Evolutionary conservation across 2,329 filamentous ascomycete species (phyloP).

Genomic region (Stagonosporopsis cucurbitacearum): DNA sequence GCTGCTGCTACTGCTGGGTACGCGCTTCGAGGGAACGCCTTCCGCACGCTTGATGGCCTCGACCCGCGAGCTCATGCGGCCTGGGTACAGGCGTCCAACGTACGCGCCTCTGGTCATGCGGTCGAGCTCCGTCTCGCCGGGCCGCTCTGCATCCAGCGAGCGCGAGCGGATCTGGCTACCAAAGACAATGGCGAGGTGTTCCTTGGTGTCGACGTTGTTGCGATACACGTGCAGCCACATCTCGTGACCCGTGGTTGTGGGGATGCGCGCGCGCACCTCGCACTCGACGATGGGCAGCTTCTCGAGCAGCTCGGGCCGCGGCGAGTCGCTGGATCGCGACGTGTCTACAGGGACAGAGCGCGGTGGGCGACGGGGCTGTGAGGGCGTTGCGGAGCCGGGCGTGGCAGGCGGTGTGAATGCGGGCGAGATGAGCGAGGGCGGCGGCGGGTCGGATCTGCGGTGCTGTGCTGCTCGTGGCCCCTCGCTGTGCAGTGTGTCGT

Average conservation of each 20-base stretch:
- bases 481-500: not conserved
- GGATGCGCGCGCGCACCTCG: constrained; percentile 91
- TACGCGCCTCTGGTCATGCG: constrained; percentile 96
- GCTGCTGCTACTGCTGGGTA: too few relatives aligned
- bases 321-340: constrained; percentile 43
- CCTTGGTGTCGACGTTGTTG: constrained; percentile 92
- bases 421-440: constrained; percentile 56
- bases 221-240: constrained; percentile 97
- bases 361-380: constrained; percentile 41
- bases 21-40: constrained; percentile 32
- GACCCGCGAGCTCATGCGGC: constrained; percentile 76
- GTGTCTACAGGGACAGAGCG: constrained; percentile 54
- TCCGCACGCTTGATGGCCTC: constrained; percentile 56
- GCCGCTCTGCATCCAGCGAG: constrained; percentile 71
- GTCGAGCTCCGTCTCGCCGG: constrained; percentile 84
- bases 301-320: constrained; percentile 75
- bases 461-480: constrained; percentile 1
- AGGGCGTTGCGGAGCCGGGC: constrained; percentile 43
- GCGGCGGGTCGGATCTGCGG: constrained; percentile 34
- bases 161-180: constrained; percentile 80
- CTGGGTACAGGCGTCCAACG: constrained; percentile 83
- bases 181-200: constrained; percentile 97
- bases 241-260: constrained; percentile 87
- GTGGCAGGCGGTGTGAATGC: constrained; percentile 53
- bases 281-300: constrained; percentile 86